Percentiles rank a stretch among this genome's conserved stretches.
Conservation (phyloP, 768 basidiomycete genomes). For the Calvatia gigantea region DNA sequence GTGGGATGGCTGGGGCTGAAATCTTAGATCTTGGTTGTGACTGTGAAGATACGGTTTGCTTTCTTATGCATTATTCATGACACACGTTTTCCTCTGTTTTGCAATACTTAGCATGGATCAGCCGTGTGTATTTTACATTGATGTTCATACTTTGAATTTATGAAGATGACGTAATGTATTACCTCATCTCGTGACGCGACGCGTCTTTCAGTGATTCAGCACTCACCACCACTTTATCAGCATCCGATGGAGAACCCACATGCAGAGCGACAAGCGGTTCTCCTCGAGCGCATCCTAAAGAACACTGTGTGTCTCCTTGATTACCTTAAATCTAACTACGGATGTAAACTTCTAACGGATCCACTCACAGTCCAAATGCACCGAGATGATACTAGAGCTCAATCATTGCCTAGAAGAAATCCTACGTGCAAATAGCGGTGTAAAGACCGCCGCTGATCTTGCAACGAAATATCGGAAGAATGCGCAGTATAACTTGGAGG, state of each 20-base stretch:
- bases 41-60: too few species aligned
- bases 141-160: too few species aligned
- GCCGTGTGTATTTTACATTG: constrained; percentile 3
- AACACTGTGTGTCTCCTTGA: constrained; percentile 60
- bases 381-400: constrained; percentile 84
- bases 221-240: not conserved
- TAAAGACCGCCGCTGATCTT: constrained; percentile 80
- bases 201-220: not conserved
- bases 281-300: constrained; percentile 88
- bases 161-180: not conserved
- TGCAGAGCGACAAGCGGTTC: constrained; percentile 86
- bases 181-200: not conserved
- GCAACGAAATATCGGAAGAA: constrained; percentile 89
- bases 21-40: too few species aligned
- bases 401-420: constrained; percentile 91
- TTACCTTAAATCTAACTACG: not conserved
- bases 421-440: constrained; percentile 68
- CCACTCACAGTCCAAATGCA: constrained; percentile 75
- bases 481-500: constrained; percentile 87
- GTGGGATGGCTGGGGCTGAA: constrained; percentile 84
- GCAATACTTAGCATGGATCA: too few species aligned
- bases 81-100: too few species aligned
- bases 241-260: constrained; percentile 88
- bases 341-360: constrained; percentile 5
- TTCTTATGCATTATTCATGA: too few species aligned